phyloP scores from a whole-genome alignment of 768 basidiomycete genomes.

The Termitomyces sp. region DNA sequence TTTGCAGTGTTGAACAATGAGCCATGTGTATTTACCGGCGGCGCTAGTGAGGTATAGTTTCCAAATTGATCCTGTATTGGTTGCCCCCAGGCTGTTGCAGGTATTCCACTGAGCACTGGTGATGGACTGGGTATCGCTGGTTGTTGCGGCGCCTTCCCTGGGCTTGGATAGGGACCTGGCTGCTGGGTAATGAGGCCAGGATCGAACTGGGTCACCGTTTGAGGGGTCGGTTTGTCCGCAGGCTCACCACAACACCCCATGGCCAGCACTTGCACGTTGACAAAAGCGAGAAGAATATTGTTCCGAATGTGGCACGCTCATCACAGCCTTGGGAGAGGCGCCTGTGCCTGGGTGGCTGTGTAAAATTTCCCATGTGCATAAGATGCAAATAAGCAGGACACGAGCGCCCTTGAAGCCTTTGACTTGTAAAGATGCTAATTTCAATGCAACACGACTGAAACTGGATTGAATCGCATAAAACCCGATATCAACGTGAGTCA shows the following conservation, averaged over 20 bases:
- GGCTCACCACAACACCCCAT: constrained; percentile 70
- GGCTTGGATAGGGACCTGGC: constrained; percentile 35
- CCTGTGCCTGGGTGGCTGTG: constrained; percentile 26
- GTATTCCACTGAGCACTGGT: constrained; percentile 14
- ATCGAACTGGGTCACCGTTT: constrained; percentile 20
- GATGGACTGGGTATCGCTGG: constrained; percentile 31
- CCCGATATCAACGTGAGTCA: neutral
- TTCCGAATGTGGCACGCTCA: neutral
- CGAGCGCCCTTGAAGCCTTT: neutral
- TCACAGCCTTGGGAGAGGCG: constrained; percentile 8
- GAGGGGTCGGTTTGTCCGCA: constrained; percentile 24
- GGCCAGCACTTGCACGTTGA: constrained; percentile 11
- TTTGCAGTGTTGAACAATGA: constrained; percentile 19
- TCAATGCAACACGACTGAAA: neutral
- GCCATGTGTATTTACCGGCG: constrained; percentile 14
- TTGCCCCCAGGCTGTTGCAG: constrained; percentile 23
- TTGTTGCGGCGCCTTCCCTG: constrained; percentile 40
- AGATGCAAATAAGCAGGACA: no score
- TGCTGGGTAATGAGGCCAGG: constrained; percentile 44
- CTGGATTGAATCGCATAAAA: neutral
- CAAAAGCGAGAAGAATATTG: neutral
- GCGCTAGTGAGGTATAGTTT: constrained; percentile 12
- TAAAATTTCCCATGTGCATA: constrained; percentile 5
- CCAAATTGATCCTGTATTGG: constrained; percentile 34
- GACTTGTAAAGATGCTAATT: neutral